phyloP scores from a whole-genome alignment of 2,329 filamentous ascomycete genomes.

The Aspergillus tubingensis region DNA sequence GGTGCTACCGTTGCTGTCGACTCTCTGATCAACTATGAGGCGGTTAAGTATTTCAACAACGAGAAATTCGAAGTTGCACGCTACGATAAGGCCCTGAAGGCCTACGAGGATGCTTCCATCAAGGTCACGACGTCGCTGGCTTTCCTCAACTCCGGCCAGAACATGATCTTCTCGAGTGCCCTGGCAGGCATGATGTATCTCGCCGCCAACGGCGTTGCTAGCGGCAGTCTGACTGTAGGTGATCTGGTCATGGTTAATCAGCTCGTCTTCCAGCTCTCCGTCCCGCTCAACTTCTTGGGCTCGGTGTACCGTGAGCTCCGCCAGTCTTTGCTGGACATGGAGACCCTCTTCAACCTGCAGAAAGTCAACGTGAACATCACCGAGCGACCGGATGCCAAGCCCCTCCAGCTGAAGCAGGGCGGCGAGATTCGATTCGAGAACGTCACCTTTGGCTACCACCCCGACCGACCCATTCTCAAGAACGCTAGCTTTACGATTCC shows the following conservation, averaged over 20 bases:
- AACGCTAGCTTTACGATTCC: slow-evolving; percentile 87
- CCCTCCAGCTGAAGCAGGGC: slow-evolving; percentile 70
- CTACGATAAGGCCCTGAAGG: slow-evolving; percentile 81
- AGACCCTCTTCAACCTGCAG: slow-evolving; percentile 94
- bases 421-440: slow-evolving; percentile 95
- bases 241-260: slow-evolving; percentile 99
- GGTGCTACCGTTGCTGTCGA: slow-evolving; percentile 95
- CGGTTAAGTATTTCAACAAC: slow-evolving; percentile 99
- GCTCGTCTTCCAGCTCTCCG: slow-evolving; percentile 94
- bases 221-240: slow-evolving; percentile 80
- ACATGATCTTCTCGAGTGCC: slow-evolving; percentile 93
- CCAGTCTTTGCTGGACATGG: slow-evolving; percentile 96
- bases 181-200: slow-evolving; percentile 98
- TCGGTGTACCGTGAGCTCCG: slow-evolving; percentile 94
- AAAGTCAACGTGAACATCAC: slow-evolving; percentile 90
- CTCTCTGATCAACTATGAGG: slow-evolving; percentile 97
- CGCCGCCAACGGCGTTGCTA: slow-evolving; percentile 83
- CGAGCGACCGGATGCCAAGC: slow-evolving; percentile 72
- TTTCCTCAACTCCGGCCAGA: slow-evolving; percentile 91
- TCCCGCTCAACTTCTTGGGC: slow-evolving; percentile 96
- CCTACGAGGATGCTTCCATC: slow-evolving; percentile 92
- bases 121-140: slow-evolving; percentile 94
- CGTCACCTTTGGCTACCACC: slow-evolving; percentile 89
- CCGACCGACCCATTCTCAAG: slow-evolving; percentile 81
- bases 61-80: slow-evolving; percentile 89